Evolutionary conservation across 208 protist species (phyloP), one percentile per base, ranked within the genome.

Genomic region (Trypanosoma platydactyli): DNA sequence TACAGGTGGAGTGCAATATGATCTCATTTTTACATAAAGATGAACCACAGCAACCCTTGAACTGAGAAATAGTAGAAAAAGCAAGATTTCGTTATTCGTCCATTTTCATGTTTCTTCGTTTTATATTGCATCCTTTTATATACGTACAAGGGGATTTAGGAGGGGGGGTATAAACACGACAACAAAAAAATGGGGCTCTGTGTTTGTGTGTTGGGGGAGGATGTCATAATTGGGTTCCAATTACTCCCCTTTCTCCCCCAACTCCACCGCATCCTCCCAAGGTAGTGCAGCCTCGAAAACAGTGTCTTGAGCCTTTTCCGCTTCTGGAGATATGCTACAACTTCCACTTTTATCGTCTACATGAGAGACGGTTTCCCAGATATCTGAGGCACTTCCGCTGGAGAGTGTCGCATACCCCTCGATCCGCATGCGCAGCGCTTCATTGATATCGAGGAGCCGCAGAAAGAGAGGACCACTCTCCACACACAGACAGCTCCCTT

Each of bases 211-310:
- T 4, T 50, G 42, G 42, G 40, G 50, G 50, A 29, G 35, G 50
- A 30, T n/a, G 33, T 30, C 5, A 42, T 35, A 15, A 7, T 45
- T 46, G 13, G 18, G 16, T 30, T 51, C 6, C 25, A 40, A 41
- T 24, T 56, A 49, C 13, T 42, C 20, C 11, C 53, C 54, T 45
- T 52, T 33, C 41, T 61, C 20, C 11, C 49, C 20, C 22, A 25
- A 11, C 35, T 56, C 49, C n/a, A 33, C 45, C 48, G 80, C 68
- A 50, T 78, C 68, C 51, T 81, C 80, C 80, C 83, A 88, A 15
- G 83, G 83, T 6, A 88, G 54, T 49, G 66, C 73, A 12, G 70
- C 76, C 33, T 88, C 79, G 59, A 88, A 88, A 0, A 75, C 72
- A 4, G 52, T 62, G 27, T 76, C 69, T 40, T 71, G 29, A 51